These are phyloP conservation scores for Penicillium griseofulvum DNA, from an alignment of 2,329 filamentous ascomycete species.

Conservation along the genomic window DNA sequence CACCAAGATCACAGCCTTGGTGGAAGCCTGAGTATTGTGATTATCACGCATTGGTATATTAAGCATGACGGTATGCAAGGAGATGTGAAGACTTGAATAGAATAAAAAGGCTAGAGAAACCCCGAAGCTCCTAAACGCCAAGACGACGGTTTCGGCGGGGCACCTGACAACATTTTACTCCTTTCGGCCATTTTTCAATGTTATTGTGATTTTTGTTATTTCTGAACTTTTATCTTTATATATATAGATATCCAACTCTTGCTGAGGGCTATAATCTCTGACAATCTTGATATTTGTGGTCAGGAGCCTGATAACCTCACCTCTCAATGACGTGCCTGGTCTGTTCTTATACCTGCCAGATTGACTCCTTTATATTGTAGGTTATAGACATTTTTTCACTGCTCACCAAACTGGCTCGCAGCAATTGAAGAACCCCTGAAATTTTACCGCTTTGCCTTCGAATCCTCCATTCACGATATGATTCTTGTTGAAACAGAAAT, in stretches of 20 bases:
- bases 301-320: neutral
- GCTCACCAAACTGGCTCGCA: no score
- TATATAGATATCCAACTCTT: neutral
- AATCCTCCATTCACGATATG: neutral
- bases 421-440: no score
- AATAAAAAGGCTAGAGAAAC: constrained; percentile 2
- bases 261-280: neutral
- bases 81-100: neutral
- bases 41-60: constrained; percentile 47
- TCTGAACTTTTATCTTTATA: neutral
- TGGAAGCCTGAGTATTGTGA: constrained; percentile 54
- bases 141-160: constrained; percentile 25
- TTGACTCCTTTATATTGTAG: no score
- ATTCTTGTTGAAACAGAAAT: no score
- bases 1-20: constrained; percentile 95
- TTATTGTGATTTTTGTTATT: neutral
- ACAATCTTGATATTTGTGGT: neutral
- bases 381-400: no score
- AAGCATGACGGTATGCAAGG: constrained; percentile 37
- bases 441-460: neutral
- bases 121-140: constrained; percentile 20
- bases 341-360: no score
- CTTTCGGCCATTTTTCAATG: neutral
- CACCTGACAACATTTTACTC: constrained; percentile 22
- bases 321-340: neutral